Evolutionary conservation across 2,329 filamentous ascomycete genomes (phyloP).

Genomic region (Tolypocladium tropicale): DNA sequence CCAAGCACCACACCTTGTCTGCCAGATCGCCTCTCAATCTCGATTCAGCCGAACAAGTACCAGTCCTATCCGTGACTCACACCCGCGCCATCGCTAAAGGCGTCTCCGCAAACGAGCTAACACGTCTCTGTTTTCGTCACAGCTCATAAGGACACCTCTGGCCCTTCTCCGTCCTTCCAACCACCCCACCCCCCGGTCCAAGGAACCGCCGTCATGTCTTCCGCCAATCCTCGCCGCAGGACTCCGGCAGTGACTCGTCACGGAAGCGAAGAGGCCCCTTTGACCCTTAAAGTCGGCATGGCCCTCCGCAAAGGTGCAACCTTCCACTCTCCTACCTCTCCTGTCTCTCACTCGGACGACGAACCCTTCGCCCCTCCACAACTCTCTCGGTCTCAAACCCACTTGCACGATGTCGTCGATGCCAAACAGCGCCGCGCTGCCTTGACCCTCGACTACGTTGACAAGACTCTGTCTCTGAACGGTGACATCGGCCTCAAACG

Average conservation of each 20-base stretch:
- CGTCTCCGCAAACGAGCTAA: not conserved
- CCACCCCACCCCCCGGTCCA: slow-evolving; percentile 13
- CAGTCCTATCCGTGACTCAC: slow-evolving; percentile 1
- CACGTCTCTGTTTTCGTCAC: not conserved
- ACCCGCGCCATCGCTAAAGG: not conserved
- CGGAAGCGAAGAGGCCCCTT: slow-evolving; percentile 19
- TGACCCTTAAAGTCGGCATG: slow-evolving; percentile 25
- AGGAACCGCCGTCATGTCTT: slow-evolving; percentile 29
- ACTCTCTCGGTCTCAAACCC: slow-evolving; percentile 58
- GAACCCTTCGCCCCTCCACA: slow-evolving; percentile 38
- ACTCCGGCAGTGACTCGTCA: slow-evolving; percentile 28
- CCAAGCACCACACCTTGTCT: not conserved
- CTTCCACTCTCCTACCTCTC: slow-evolving; percentile 44
- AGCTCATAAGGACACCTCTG: slow-evolving; percentile 1
- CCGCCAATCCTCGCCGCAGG: slow-evolving; percentile 36
- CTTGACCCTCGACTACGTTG: slow-evolving; percentile 54
- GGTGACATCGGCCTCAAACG: slow-evolving; percentile 27
- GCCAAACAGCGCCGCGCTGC: slow-evolving; percentile 59
- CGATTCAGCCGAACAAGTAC: not conserved
- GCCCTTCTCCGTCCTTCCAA: not conserved
- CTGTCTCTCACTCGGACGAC: slow-evolving; percentile 26
- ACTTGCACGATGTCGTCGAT: slow-evolving; percentile 61
- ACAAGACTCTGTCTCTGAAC: slow-evolving; percentile 43
- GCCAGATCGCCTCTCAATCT: slow-evolving; percentile 1
- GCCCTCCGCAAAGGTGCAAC: slow-evolving; percentile 62